Conservation (phyloP, 345 rosid species). For the Moricandia moricandioides region DNA sequence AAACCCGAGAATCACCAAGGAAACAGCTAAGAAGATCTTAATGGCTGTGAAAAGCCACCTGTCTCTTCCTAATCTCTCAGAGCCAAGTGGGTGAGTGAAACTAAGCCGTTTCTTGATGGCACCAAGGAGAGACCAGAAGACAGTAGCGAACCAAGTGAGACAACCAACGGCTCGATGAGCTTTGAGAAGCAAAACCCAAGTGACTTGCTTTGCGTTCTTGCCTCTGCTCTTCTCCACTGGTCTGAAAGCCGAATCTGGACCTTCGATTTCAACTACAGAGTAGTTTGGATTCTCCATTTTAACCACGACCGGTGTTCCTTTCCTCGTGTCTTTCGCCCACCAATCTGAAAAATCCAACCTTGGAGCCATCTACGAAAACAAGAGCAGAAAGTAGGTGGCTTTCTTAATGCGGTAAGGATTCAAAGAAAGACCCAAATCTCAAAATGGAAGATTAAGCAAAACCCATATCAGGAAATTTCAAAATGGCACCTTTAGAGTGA, state of each 20-base stretch:
- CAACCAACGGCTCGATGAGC: slow-evolving; percentile 88
- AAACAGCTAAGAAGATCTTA: slow-evolving; percentile 49
- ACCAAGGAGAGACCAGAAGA: slow-evolving; percentile 81
- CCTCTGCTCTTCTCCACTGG: slow-evolving; percentile 84
- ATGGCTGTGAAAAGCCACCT: slow-evolving; percentile 56
- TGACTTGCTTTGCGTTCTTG: slow-evolving; percentile 84
- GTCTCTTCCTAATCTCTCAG: slow-evolving; percentile 63
- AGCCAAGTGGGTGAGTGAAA: slow-evolving; percentile 52
- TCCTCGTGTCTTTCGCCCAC: slow-evolving; percentile 64
- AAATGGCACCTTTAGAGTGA: not conserved
- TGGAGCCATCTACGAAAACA: slow-evolving; percentile 51
- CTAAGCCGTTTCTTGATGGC: slow-evolving; percentile 68
- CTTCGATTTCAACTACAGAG: slow-evolving; percentile 84
- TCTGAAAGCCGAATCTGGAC: slow-evolving; percentile 83
- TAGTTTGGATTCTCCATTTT: slow-evolving; percentile 85
- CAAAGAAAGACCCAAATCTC: slow-evolving; percentile 18
- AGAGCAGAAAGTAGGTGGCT: not conserved
- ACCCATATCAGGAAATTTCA: slow-evolving; percentile 23
- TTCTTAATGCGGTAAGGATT: slow-evolving; percentile 29
- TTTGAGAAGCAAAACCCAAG: slow-evolving; percentile 90
- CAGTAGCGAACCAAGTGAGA: slow-evolving; percentile 67
- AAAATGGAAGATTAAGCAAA: slow-evolving; percentile 18
- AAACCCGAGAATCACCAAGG: slow-evolving; percentile 54
- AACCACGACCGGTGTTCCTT: slow-evolving; percentile 81
- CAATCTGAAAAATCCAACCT: slow-evolving; percentile 64